Evolutionary conservation across 2,329 filamentous ascomycete species (phyloP), one percentile per base, ranked within the genome.

Genomic region (Phyllosticta paracitricarpa): DNA sequence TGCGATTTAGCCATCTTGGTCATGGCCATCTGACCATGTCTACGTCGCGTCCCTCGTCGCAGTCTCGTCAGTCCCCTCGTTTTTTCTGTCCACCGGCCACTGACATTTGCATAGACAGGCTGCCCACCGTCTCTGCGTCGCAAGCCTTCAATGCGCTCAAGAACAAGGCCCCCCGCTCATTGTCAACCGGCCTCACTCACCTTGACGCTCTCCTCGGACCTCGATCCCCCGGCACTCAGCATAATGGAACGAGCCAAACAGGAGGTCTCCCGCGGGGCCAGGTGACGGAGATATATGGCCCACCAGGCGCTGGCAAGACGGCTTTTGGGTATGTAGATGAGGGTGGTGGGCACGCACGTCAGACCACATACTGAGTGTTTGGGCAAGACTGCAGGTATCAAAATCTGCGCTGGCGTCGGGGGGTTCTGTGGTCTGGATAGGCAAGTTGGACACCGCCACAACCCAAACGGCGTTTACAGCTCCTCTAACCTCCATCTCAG

Each of bases 241-340:
- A 25, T 28, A 26, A 28, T 30, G 22, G 68, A 28, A 53, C 64
- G 59, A 62, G 65, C 35, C 55, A 65, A 51, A 68, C 68, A 59
- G 80, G 82, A 19, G 91, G 91, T 3, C 78, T 96, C 56, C 82
- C 82, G 63, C 84, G 86, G 61, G 90, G 91, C 14, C 89, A 91
- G 71, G 81, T 96, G 52, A 89, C 89, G 3, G 93, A 97, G 73
- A 77, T 96, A 57, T 96, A 89, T 82, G 93, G 93, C 0, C 91
- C 92, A 10, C 88, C 90, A 8, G 92, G 91, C 1, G 84, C 84
- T 26, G 93, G 92, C 30, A 97, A 96, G 79, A 96, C 91, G 3
- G 81, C 87, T 12, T 78, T 97, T 67, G 89, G 87, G 89, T 93
- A 79, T 76, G 84, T 76, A 56, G 62, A 61, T 61, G 17, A 12